Evolutionary conservation across 1,139 yeast species (phyloP), one percentile per base, ranked within the genome.

Genomic region (Sugiyamaella paludigena): DNA sequence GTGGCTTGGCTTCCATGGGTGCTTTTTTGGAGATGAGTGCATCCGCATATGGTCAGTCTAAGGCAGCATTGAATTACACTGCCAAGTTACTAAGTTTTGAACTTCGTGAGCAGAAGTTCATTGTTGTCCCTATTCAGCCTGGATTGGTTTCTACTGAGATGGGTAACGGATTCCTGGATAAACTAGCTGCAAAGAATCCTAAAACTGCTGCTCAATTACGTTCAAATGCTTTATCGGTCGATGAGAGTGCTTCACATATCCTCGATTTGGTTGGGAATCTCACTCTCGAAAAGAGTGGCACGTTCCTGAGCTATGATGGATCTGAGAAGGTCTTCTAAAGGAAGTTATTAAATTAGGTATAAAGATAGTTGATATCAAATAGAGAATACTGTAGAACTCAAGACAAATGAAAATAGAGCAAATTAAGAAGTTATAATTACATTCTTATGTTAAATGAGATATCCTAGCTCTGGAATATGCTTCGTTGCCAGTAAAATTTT

Each of bases 1-100:
- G 24, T 35, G 38, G 38, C 9, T 61, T 57, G 1, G 70, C 65
- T 1, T 63, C 69, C 2, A 57, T 62, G n/a, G 48, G 52, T 10
- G 48, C 40, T 2, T 51, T 39, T 31, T 10, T 52, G 7, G 58
- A 58, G 10, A 6, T 55, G 6, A 35, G 58, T 1, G 16, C 30
- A 19, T 28, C 41, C 4, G 48, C 39, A 3, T 69, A 70, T 50
- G 73, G 73, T n/a, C 57, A 58, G 29, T 66, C 72, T 13, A 70
- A 70, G 50, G 70, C 72, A 13, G 70, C 70, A 0, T 44, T 69
- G 44, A 68, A 68, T 57, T 65, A 56, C 39, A 43, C 61, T 5
- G 56, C 58, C 7, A 59, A 54, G 30, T 56, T 55, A 8, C 46
- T 68, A 36, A 54, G 63, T 27, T 29, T 26, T 24, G 70, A 68